Conservation (phyloP, 2,329 filamentous ascomycete species). For the Penicillium sp. region DNA sequence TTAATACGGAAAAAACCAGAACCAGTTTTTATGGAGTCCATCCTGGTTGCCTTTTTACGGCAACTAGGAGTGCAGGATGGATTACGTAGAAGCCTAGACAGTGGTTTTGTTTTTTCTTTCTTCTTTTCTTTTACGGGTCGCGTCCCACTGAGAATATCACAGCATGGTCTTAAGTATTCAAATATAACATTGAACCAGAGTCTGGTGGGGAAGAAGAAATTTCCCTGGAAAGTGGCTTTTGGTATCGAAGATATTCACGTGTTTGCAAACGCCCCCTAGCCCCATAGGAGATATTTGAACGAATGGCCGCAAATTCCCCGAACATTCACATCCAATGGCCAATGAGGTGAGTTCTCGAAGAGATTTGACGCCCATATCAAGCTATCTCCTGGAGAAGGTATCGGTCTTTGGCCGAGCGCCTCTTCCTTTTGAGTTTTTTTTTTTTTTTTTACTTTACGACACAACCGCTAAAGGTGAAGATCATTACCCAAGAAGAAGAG, state of each 20-base stretch:
- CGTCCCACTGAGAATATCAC: neutral
- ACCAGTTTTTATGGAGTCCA: neutral
- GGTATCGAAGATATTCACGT: slow-evolving; percentile 10
- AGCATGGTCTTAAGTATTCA: neutral
- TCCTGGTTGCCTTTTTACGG: slow-evolving; percentile 9
- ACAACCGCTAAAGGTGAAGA: neutral
- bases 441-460: neutral
- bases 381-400: neutral
- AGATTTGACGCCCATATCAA: neutral
- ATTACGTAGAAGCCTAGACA: neutral
- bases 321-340: neutral
- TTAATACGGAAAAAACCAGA: slow-evolving; percentile 2
- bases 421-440: neutral
- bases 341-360: neutral
- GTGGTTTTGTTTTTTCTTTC: neutral
- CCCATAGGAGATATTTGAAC: neutral
- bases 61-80: slow-evolving; percentile 5
- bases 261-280: neutral
- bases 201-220: neutral
- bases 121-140: neutral
- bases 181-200: neutral
- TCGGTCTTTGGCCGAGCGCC: neutral
- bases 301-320: neutral
- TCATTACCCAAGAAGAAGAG: neutral
- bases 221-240: slow-evolving; percentile 2